Percentiles rank a stretch among this genome's conserved stretches.
Evolutionary conservation across 2,329 filamentous ascomycete species (phyloP).

Genomic region (Xylaria sp.): DNA sequence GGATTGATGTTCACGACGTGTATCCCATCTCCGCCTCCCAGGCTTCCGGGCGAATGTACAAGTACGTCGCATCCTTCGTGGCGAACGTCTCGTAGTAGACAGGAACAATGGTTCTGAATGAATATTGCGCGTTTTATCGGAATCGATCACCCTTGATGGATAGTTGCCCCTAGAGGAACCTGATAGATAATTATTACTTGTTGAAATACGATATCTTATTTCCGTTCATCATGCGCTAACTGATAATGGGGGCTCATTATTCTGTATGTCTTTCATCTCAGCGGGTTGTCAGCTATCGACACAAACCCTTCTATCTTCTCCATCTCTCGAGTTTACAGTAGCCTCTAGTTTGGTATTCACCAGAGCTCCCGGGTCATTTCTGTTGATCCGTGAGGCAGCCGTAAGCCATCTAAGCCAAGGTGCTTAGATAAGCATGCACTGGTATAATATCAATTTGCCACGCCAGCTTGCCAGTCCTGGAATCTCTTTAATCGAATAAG

Average conservation of each 20-base stretch:
- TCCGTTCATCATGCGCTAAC: too few species aligned
- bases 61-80: background rate
- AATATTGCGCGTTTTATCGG: too few species aligned
- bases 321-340: background rate
- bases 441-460: background rate
- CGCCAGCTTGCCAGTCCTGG: background rate
- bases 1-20: background rate
- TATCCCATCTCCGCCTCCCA: too few species aligned
- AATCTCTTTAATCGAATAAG: background rate
- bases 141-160: too few species aligned
- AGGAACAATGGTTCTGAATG: too few species aligned
- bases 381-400: background rate
- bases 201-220: too few species aligned
- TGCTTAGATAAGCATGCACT: background rate
- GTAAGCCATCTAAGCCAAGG: background rate
- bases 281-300: constrained; percentile 8
- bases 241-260: constrained; percentile 32
- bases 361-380: background rate
- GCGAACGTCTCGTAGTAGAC: background rate
- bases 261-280: constrained; percentile 34
- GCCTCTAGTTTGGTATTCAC: background rate
- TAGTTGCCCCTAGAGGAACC: too few species aligned
- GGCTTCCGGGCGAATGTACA: background rate
- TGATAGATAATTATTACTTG: too few species aligned
- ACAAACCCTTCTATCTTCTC: background rate